A percentile compares a stretch with the other conserved stretches of the same genome.
These are phyloP conservation scores for Botrytis tulipae DNA, from an alignment of 2,329 filamentous ascomycete species.

Conservation along the genomic window DNA sequence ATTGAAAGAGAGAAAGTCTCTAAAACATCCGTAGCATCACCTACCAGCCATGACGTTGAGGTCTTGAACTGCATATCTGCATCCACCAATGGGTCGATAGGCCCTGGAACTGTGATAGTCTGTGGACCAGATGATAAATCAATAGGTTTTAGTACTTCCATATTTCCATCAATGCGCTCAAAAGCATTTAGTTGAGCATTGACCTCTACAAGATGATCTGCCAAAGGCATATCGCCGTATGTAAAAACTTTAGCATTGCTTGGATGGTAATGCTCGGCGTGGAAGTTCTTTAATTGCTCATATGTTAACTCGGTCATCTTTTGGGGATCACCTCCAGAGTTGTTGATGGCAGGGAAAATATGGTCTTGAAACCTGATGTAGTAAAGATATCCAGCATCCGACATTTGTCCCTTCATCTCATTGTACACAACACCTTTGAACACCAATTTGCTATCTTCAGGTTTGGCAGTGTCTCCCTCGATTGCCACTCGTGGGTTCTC, in stretches of 20 bases:
- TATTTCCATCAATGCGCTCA: constrained; percentile 65
- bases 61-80: constrained; percentile 89
- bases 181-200: constrained; percentile 73
- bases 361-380: constrained; percentile 95
- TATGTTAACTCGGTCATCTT: constrained; percentile 96
- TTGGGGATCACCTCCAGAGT: constrained; percentile 93
- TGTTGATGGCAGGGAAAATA: constrained; percentile 91
- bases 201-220: constrained; percentile 76
- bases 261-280: constrained; percentile 91
- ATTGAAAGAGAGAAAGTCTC: constrained; percentile 87
- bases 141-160: constrained; percentile 73
- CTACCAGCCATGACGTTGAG: constrained; percentile 88
- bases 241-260: constrained; percentile 96
- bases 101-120: constrained; percentile 71
- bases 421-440: constrained; percentile 99
- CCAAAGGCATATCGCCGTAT: constrained; percentile 88
- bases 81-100: constrained; percentile 82
- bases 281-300: constrained; percentile 83
- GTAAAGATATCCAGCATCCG: constrained; percentile 91
- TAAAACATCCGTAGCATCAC: constrained; percentile 75
- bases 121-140: constrained; percentile 65
- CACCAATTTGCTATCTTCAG: constrained; percentile 66
- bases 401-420: constrained; percentile 99
- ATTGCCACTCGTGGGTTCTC: constrained; percentile 67
- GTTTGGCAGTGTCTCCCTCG: constrained; percentile 43